Evolutionary conservation across 108 stramenopile genomes (phyloP), one percentile per base, ranked within the genome.

Genomic region (Heterococcus sp.): DNA sequence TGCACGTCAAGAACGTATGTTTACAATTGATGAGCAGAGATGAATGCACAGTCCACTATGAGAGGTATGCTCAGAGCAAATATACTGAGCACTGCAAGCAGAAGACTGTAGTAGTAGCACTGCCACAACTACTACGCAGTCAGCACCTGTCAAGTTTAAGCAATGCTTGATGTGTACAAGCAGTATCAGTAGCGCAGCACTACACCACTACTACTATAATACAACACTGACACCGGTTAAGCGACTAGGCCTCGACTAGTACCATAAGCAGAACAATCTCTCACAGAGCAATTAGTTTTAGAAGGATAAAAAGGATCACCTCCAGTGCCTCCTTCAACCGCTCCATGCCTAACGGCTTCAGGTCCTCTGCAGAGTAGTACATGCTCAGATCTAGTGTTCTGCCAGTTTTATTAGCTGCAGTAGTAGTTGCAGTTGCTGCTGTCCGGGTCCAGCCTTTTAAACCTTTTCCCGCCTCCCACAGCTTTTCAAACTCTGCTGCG

Each of bases 321-420:
- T 89, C 79, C 33, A 98, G 85, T 65, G 93, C 95, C 14, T 87
- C 89, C 86, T 96, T 96, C 66, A 97, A 77, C 36, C 84, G 76
- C 73, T 95, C 94, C 33, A 89, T 90, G 34, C 92, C 92, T 31
- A 98, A 76, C 14, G 84, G 86, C 35, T 37, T 80, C 74, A 87
- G 37, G 29, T 87, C 89, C 35, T 38, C 66, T 38, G 74, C 84
- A 27, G 83, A 38, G 36, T 87, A 76, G 78, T 81, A 88, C 40
- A 85, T 38, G 32, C 30, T 8, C 3, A 68, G 67, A 32, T 14
- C 29, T 14, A 68, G 67, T 28, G 5, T 4, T 28, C 78, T 66
- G 8, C 37, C 78, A 2, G 32, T 33, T 30, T 29, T 40, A 5
- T 68, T 69, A 0, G 69, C 69, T 5, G 34, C 77, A 26, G 35